phyloP scores from a whole-genome alignment of 2,329 filamentous ascomycete genomes.

The Verticillium tricorpus region DNA sequence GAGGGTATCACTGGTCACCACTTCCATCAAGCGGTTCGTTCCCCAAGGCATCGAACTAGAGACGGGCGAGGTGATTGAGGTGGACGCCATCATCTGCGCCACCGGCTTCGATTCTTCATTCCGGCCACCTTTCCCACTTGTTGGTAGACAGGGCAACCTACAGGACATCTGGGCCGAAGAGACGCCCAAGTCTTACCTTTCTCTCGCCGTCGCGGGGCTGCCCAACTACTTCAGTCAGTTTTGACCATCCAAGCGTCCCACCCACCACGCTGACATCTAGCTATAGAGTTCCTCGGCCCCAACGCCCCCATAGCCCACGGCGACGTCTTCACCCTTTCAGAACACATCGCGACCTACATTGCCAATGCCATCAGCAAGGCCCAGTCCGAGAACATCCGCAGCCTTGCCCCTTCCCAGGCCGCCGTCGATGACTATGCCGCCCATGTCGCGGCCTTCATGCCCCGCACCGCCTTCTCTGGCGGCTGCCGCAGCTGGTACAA shows the following conservation, averaged over 20 bases:
- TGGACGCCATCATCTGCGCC: conserved; percentile 54
- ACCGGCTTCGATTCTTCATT: conserved; percentile 54
- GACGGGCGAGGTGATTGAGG: conserved; percentile 41
- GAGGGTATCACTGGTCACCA: conserved; percentile 13
- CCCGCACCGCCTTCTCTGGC: conserved; percentile 45
- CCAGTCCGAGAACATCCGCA: conserved; percentile 44
- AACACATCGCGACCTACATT: conserved; percentile 50
- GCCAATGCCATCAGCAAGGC: conserved; percentile 42
- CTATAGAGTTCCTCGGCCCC: conserved; percentile 45
- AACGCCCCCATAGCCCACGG: conserved; percentile 47
- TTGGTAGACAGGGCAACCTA: conserved; percentile 45
- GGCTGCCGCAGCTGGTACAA: conserved; percentile 50
- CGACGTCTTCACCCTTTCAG: conserved; percentile 44
- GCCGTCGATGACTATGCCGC: conserved; percentile 47
- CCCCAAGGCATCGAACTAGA: conserved; percentile 42
- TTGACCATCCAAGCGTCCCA: background rate
- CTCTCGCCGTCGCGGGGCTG: conserved; percentile 44
- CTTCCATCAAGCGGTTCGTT: conserved; percentile 40
- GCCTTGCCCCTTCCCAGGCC: conserved; percentile 37
- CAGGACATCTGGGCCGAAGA: conserved; percentile 41
- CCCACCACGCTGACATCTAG: background rate
- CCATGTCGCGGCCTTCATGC: conserved; percentile 47
- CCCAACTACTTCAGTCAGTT: conserved; percentile 53
- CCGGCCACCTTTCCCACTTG: conserved; percentile 44
- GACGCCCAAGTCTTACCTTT: conserved; percentile 47